Percentiles rank a stretch among this genome's conserved stretches.
Conservation (phyloP, 257 asterid genomes). For the Haberlea rhodopensis region DNA sequence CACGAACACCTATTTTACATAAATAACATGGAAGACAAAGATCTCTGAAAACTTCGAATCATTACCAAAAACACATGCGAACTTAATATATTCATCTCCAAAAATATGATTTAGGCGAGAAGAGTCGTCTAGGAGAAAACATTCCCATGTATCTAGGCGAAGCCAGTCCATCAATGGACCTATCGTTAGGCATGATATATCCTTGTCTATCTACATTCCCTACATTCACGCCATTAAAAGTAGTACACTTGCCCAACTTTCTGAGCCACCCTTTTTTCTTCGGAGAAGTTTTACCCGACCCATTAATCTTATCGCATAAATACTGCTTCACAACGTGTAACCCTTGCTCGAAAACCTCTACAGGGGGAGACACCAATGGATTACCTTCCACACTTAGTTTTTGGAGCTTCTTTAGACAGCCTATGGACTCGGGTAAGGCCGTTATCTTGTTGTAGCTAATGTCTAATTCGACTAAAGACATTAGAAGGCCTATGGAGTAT, state of each 20-base stretch:
- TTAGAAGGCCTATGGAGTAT: conserved; percentile 75
- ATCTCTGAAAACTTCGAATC: background rate
- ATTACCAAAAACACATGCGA: background rate
- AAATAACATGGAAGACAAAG: too few relatives aligned
- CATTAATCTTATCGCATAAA: conserved; percentile 62
- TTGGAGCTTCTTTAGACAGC: conserved; percentile 72
- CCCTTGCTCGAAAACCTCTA: conserved; percentile 68
- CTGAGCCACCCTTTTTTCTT: conserved; percentile 74
- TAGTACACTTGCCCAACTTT: conserved; percentile 61
- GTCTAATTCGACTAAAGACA: conserved; percentile 68
- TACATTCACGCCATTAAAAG: conserved; percentile 50
- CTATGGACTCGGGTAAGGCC: conserved; percentile 65
- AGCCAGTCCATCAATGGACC: conserved; percentile 45
- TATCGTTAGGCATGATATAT: conserved; percentile 31
- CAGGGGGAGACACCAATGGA: conserved; percentile 65
- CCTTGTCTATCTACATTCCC: conserved; percentile 37
- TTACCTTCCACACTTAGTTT: conserved; percentile 85
- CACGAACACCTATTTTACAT: background rate
- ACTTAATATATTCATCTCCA: conserved; percentile 31
- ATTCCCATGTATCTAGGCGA: conserved; percentile 66
- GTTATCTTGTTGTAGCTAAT: conserved; percentile 78
- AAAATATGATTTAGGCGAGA: conserved; percentile 59
- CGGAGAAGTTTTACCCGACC: conserved; percentile 30
- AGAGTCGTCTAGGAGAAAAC: conserved; percentile 64
- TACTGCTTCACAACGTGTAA: conserved; percentile 54